A percentile compares a stretch with the other conserved stretches of the same genome.
Evolutionary conservation across 2,329 filamentous ascomycete genomes (phyloP).

Genomic region (Monosporascus sp.): DNA sequence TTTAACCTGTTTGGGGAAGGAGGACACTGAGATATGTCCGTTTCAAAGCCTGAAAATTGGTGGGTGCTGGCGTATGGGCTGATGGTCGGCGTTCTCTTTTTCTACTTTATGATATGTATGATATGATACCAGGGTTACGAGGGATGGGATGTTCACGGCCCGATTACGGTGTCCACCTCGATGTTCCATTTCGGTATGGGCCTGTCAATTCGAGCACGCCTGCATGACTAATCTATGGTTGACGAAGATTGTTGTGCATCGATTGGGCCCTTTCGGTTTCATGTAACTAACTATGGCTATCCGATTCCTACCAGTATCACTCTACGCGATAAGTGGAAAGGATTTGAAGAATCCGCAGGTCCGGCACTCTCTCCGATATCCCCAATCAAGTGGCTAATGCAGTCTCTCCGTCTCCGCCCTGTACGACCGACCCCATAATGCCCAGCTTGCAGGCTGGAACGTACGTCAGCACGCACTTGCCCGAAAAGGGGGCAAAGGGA

Average conservation of each 20-base stretch:
- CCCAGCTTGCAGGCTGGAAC: constrained; percentile 11
- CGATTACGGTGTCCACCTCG: too few species aligned
- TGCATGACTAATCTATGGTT: too few species aligned
- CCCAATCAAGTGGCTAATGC: constrained; percentile 14
- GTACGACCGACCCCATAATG: constrained; percentile 16
- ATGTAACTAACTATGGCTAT: too few species aligned
- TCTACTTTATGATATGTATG: background rate
- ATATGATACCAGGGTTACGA: background rate
- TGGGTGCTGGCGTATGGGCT: background rate
- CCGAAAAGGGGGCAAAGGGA: background rate
- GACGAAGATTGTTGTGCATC: too few species aligned
- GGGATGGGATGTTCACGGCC: too few species aligned
- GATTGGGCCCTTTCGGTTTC: too few species aligned
- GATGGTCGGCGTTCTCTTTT: too few species aligned
- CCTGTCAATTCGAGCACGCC: too few species aligned
- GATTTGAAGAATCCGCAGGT: background rate
- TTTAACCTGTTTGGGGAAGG: constrained; percentile 47
- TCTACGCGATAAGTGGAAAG: too few species aligned
- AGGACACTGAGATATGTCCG: constrained; percentile 32
- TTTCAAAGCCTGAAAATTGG: background rate
- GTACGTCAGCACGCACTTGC: constrained; percentile 1
- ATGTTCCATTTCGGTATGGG: too few species aligned
- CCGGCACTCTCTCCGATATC: background rate
- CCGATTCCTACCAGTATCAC: too few species aligned
- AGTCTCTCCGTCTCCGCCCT: constrained; percentile 10